Evolutionary conservation across 805 yeast genomes (phyloP), one percentile per base, ranked within the genome.

Genomic region (Wickerhamiella nectarea): DNA sequence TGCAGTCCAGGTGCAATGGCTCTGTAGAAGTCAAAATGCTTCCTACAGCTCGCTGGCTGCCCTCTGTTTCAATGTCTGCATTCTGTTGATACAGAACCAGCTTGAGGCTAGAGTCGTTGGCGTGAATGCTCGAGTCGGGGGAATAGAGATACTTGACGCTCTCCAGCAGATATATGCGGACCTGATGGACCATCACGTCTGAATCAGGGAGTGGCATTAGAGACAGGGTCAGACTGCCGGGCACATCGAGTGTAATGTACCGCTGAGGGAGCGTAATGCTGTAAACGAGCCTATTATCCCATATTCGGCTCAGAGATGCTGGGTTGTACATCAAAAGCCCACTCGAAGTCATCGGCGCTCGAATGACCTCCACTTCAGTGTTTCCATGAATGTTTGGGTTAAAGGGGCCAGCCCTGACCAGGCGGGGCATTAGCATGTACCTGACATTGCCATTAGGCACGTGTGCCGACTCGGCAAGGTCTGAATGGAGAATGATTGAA

Each of bases 281-380:
- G 56, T 85, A 85, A 47, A 75, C 74, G 19, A 85, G 58, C 54
- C 78, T 79, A 56, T 79, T 80, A 56, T 85, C 94, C 95, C 95
- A 85, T 48, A 82, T 84, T 48, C 87, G 71, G 20, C 78, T 69
- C 15, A 85, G 78, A 2, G 80, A 76, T 41, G 85, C 81, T 0
- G 94, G 93, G 55, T 84, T 93, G 51, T 78, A 76, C 56, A 31
- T 36, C 24, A 83, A 93, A 54, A 80, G 91, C n/a, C 76, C 71
- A 28, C 81, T 76, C 20, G 70, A 74, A 43, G 79, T 81, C 2
- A 78, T 66, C 9, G 85, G 89, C 0, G 83, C 71, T 52, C 94
- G 66, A 2, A 84, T 71, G 6, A 85, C 67, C 2, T 66, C 70
- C 1, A 85, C 65, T 1, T 80, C 78, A 19, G 71, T 54, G 46